These are phyloP conservation scores for Candida berthetii DNA, from an alignment of 805 yeast genomes.

Conservation along the genomic window DNA sequence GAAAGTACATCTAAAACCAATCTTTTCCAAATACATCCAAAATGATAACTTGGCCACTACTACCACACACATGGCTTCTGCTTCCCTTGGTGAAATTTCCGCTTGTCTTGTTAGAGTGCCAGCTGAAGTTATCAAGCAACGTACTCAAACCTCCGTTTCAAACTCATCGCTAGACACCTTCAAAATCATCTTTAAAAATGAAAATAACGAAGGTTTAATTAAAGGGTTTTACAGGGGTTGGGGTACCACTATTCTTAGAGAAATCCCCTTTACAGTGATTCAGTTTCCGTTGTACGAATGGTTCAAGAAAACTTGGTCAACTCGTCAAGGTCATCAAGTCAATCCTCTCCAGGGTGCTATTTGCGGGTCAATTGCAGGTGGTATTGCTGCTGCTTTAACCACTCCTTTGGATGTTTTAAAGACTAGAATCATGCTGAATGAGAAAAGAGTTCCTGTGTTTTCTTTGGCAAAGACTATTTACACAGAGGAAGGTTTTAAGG, in stretches of 20 bases:
- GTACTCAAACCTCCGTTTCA: slow-evolving; percentile 70
- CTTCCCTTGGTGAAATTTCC: slow-evolving; percentile 85
- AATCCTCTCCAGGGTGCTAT: slow-evolving; percentile 74
- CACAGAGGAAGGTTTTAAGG: slow-evolving; percentile 67
- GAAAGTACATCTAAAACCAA: slow-evolving; percentile 42
- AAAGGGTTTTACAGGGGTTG: slow-evolving; percentile 89
- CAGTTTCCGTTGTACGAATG: slow-evolving; percentile 93
- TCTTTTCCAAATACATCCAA: slow-evolving; percentile 18
- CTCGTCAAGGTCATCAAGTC: slow-evolving; percentile 31
- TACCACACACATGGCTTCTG: slow-evolving; percentile 75
- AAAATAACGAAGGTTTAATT: slow-evolving; percentile 71
- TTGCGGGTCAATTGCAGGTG: slow-evolving; percentile 81
- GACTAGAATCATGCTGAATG: slow-evolving; percentile 78
- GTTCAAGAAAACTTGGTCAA: slow-evolving; percentile 57
- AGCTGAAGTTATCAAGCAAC: slow-evolving; percentile 91
- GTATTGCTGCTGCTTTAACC: slow-evolving; percentile 73
- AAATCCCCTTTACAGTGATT: slow-evolving; percentile 92
- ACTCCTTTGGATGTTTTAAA: slow-evolving; percentile 78
- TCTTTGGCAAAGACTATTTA: slow-evolving; percentile 45
- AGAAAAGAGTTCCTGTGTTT: slow-evolving; percentile 37
- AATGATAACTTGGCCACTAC: slow-evolving; percentile 25
- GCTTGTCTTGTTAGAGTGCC: slow-evolving; percentile 96
- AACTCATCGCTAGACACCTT: slow-evolving; percentile 63
- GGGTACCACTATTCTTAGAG: slow-evolving; percentile 87
- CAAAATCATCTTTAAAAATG: slow-evolving; percentile 50